Evolutionary conservation across 805 yeast species (phyloP).

Genomic region (Saturnispora galanensis): DNA sequence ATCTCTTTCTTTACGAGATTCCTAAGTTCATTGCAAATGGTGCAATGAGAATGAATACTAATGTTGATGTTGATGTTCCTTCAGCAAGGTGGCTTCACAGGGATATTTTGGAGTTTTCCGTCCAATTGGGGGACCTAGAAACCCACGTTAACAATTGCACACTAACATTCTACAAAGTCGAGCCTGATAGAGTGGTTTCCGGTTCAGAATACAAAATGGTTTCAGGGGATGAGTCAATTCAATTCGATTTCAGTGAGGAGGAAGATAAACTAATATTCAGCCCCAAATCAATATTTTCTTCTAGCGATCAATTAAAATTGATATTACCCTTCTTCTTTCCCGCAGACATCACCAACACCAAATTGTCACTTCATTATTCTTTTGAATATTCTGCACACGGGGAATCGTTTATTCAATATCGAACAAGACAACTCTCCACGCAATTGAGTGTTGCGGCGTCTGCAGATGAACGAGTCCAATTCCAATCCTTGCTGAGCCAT

Average conservation of each 20-base stretch:
- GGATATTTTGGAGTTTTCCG: constrained; percentile 19
- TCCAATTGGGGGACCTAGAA: constrained; percentile 15
- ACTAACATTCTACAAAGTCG: constrained; percentile 21
- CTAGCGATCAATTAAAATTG: constrained; percentile 10
- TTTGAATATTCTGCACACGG: constrained; percentile 7
- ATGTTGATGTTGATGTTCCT: constrained; percentile 17
- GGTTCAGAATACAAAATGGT: constrained; percentile 12
- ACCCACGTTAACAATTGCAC: constrained; percentile 10
- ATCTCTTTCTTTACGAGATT: constrained; percentile 1
- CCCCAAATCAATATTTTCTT: constrained; percentile 6
- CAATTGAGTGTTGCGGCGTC: constrained; percentile 58
- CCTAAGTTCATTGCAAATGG: not conserved
- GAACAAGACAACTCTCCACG: constrained; percentile 35
- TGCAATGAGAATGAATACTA: constrained; percentile 14
- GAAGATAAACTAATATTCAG: constrained; percentile 14
- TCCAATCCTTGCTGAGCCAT: constrained; percentile 35
- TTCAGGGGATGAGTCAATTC: constrained; percentile 6
- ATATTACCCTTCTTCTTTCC: constrained; percentile 28
- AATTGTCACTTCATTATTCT: constrained; percentile 17
- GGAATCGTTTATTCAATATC: constrained; percentile 12
- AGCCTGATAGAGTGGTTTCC: constrained; percentile 21
- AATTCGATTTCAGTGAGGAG: constrained; percentile 11
- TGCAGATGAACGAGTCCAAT: constrained; percentile 68
- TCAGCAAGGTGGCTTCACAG: constrained; percentile 18
- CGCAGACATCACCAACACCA: constrained; percentile 26